Evolutionary conservation across 352 stramenopile genomes (phyloP).

Genomic region (Globisporangium camurandrum): DNA sequence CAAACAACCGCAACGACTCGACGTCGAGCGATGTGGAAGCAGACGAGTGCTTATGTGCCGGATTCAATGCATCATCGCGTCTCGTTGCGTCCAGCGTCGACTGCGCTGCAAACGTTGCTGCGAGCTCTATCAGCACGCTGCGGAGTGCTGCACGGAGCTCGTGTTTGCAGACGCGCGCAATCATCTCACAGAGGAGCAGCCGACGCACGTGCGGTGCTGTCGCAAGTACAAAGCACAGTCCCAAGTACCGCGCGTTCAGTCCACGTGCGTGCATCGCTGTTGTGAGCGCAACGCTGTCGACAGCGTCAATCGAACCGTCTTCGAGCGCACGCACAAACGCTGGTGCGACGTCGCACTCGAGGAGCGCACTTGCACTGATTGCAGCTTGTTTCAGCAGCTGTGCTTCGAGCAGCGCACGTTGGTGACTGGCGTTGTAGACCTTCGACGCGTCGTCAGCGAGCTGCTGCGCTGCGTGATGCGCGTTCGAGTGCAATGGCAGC

Average conservation of each 20-base stretch:
- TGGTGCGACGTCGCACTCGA: slow-evolving; percentile 32
- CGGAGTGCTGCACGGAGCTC: slow-evolving; percentile 33
- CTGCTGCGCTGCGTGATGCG: slow-evolving; percentile 1
- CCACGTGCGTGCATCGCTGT: slow-evolving; percentile 34
- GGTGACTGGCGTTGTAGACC: too few relatives aligned
- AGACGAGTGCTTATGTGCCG: background rate
- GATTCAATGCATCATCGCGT: too few relatives aligned
- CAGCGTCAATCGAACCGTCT: slow-evolving; percentile 12
- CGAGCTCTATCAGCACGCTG: slow-evolving; percentile 18
- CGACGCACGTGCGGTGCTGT: slow-evolving; percentile 34
- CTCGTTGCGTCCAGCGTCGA: slow-evolving; percentile 2
- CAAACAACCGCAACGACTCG: background rate
- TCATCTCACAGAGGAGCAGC: slow-evolving; percentile 46
- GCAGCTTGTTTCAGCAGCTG: slow-evolving; percentile 28
- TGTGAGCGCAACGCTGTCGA: slow-evolving; percentile 36
- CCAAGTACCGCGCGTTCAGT: slow-evolving; percentile 52
- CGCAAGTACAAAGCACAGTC: slow-evolving; percentile 41
- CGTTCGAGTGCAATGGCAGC: slow-evolving; percentile 32
- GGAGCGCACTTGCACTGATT: slow-evolving; percentile 26
- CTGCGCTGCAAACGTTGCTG: slow-evolving; percentile 15
- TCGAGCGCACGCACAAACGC: slow-evolving; percentile 41
- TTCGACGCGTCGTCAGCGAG: background rate
- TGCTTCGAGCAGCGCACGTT: slow-evolving; percentile 15
- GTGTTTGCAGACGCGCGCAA: slow-evolving; percentile 51
- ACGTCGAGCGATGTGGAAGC: background rate